Evolutionary conservation across 2,329 filamentous ascomycete genomes (phyloP), one percentile per base, ranked within the genome.

Genomic region (Meredithiella fracta): DNA sequence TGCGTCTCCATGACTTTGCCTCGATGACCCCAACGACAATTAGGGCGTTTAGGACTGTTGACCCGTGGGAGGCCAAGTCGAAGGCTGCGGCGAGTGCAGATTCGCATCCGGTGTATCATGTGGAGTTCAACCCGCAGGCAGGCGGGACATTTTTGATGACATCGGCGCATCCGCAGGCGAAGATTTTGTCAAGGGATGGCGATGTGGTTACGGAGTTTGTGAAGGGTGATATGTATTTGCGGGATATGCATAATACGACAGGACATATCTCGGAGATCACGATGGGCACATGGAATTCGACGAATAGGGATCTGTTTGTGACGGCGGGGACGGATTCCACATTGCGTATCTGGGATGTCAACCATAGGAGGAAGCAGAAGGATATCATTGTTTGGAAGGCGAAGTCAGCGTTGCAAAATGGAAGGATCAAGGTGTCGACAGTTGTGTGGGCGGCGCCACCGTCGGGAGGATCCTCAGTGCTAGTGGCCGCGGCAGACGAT

Each of bases 191-290:
- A 63, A 82, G 92, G 64, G 91, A 98, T 70, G 92, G 92, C 40
- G 87, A 94, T 47, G 76, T 85, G 6, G 63, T 94, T 51, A 83
- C 84, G 1, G 89, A 96, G 65, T 97, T 95, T 61, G 84, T 89
- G 62, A 98, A 98, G 70, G 92, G 92, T 49, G 92, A 98, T 66
- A 97, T 97, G 90, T 98, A 98, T 64, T 71, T 98, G 61, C 79
- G 91, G 55, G 92, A 98, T 67, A 94, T 97, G 85, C 80, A 96
- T 69, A 90, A 97, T 66, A 98, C 92, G 3, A 97, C 96, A 67
- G 92, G 92, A 1, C 92, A 98, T 68, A 82, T 96, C 54, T 90
- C 90, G 3, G 92, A 96, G 68, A 79, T 96, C 42, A 89, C 88
- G 2, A 85, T 83, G 22, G 91, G 87, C 22, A 85, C 84, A 40